Conservation (phyloP, 805 yeast species). For the Metschnikowia drakensbergensis region DNA sequence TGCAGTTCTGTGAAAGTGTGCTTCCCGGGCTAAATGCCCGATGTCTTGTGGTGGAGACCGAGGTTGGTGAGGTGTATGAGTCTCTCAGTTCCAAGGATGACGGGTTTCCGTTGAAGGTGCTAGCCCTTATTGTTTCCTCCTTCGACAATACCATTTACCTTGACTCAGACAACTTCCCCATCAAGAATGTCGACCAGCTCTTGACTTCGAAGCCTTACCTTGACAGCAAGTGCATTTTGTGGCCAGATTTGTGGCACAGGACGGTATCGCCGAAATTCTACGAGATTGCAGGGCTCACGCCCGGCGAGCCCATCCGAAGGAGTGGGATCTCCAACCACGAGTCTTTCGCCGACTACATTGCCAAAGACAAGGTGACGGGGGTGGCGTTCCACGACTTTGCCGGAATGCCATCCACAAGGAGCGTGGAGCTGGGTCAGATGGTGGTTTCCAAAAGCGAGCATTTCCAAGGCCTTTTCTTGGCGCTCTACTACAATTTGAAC, state of each 20-base stretch:
- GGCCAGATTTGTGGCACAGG: slow-evolving; percentile 26
- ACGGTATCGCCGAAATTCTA: slow-evolving; percentile 22
- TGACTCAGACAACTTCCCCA: slow-evolving; percentile 47
- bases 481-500: slow-evolving; percentile 34
- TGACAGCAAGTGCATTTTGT: slow-evolving; percentile 16
- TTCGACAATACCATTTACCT: slow-evolving; percentile 44
- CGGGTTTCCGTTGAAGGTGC: slow-evolving; percentile 39
- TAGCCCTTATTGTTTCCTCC: slow-evolving; percentile 45
- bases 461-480: slow-evolving; percentile 26
- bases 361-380: slow-evolving; percentile 11
- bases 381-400: slow-evolving; percentile 31
- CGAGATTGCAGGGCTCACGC: slow-evolving; percentile 16
- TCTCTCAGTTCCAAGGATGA: slow-evolving; percentile 16
- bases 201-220: slow-evolving; percentile 20
- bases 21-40: slow-evolving; percentile 60
- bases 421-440: slow-evolving; percentile 37
- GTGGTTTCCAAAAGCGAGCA: slow-evolving; percentile 33
- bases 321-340: slow-evolving; percentile 28
- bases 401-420: slow-evolving; percentile 26
- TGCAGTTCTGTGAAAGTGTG: slow-evolving; percentile 51
- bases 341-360: slow-evolving; percentile 20
- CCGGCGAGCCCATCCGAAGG: slow-evolving; percentile 23
- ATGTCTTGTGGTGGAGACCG: slow-evolving; percentile 53
- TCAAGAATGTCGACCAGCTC: slow-evolving; percentile 37
- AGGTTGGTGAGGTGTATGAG: slow-evolving; percentile 47